Percentiles rank a stretch among this genome's conserved stretches.
These are phyloP conservation scores for Apiotrichum brassicae DNA, from an alignment of 1,284 basidiomycete genomes.

Conservation along the genomic window DNA sequence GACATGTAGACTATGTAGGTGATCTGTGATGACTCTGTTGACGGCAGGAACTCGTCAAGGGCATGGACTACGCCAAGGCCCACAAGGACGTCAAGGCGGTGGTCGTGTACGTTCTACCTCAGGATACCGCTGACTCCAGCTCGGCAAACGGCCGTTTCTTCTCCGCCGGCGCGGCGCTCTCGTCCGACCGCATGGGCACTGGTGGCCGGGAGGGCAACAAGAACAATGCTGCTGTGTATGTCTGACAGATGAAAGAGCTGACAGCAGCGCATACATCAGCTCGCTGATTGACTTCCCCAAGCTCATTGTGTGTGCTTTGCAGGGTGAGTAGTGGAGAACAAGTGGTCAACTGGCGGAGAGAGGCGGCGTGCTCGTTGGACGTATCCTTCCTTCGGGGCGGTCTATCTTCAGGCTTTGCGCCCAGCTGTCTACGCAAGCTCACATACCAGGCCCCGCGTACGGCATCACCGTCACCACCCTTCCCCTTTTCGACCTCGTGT, in stretches of 20 bases:
- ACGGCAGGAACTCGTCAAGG: conserved; percentile 15
- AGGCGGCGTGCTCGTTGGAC: no score
- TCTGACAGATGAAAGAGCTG: not conserved
- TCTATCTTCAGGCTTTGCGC: not conserved
- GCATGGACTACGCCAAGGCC: conserved; percentile 14
- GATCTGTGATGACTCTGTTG: conserved; percentile 2
- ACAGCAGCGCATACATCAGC: conserved; percentile 12
- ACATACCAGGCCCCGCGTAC: conserved; percentile 14
- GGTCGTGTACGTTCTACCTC: conserved; percentile 6
- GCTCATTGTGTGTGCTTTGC: conserved; percentile 12
- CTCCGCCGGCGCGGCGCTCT: conserved; percentile 12
- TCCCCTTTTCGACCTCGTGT: conserved; percentile 18
- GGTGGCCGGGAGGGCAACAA: not conserved
- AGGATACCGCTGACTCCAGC: not conserved
- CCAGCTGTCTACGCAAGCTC: no score
- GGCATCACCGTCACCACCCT: conserved; percentile 18
- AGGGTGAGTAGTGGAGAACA: conserved; percentile 6
- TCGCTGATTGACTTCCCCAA: conserved; percentile 19
- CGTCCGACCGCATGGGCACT: conserved; percentile 6
- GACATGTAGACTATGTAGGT: no score
- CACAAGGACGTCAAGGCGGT: conserved; percentile 14
- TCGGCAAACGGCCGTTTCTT: conserved; percentile 16
- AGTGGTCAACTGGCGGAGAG: no score
- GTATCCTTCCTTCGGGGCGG: no score
- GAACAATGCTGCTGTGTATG: not conserved